Base-by-base conservation (phyloP, 495 filamentous ascomycete species). In the Aspergillus indologenus region DNA sequence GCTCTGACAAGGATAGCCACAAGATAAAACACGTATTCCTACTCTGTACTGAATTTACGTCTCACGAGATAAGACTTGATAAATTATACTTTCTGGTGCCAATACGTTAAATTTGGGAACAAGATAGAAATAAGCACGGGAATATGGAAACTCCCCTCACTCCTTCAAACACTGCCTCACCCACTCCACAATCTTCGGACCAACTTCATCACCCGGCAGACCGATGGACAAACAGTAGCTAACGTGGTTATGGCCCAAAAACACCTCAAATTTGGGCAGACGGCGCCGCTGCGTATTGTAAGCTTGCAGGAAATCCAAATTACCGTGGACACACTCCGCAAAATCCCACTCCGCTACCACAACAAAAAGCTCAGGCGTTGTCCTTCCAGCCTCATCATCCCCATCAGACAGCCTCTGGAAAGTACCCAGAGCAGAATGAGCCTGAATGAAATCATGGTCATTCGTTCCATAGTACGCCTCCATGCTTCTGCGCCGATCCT, bases 221-320 rank as follows among this genome's bases (percentile, higher is more conserved):
- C 44, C 54, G 5, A 57, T 48, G 14, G 54, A 21, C 44, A 57
- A 48, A 23, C 43, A 43, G 24, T 57, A 57, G 48, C 54, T 57
- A 18, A 57, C 48, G 31, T 57, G 54, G 34, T 57, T 57, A 46
- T 57, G 54, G 7, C 54, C 45, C 43, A 20, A 19, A 12, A 57
- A 34, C 1, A 57, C 54, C 45, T 57, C 54, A 31, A 57, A 47
- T 22, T 22, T 12, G 17, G 54, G 43, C 12, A 57, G 12, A 17
- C 54, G 22, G 15, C 31, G 26, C 43, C 44, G 24, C 22, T 29
- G 12, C 7, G 11, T 17, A 21, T 34, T 15, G 34, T 7, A 48
- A 2, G 7, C 22, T 34, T 48, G 24, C 24, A 57, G 44, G 34
- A 57, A 57, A 43, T 47, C 48, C 54, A 57, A 48, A 18, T 57